Percentiles rank a stretch among this genome's conserved stretches.
Conservation (phyloP, 345 rosid genomes). For the Chamaenerion angustifolium region DNA sequence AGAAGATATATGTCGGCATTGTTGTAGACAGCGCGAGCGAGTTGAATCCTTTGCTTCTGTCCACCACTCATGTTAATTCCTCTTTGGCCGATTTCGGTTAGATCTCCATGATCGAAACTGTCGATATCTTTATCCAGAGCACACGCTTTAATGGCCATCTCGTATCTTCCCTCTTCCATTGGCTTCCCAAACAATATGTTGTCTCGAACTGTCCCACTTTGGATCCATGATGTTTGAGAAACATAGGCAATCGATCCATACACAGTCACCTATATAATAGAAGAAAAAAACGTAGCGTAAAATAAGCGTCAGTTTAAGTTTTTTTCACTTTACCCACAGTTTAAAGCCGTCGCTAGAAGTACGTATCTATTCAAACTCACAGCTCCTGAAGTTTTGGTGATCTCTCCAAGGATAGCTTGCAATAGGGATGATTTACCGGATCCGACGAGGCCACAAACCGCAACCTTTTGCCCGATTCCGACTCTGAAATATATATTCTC, state of each 20-base stretch:
- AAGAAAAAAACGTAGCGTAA: not conserved
- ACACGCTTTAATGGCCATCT: constrained; percentile 38
- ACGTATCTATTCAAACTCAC: constrained; percentile 26
- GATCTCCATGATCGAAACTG: constrained; percentile 58
- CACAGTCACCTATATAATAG: constrained; percentile 31
- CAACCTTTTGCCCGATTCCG: constrained; percentile 41
- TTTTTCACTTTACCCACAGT: not conserved
- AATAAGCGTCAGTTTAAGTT: too few relatives aligned
- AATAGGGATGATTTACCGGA: constrained; percentile 68
- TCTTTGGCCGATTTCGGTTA: constrained; percentile 74
- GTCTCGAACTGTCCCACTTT: constrained; percentile 64
- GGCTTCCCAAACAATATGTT: constrained; percentile 54
- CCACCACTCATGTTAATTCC: constrained; percentile 91
- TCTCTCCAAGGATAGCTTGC: constrained; percentile 55
- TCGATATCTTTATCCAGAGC: constrained; percentile 59
- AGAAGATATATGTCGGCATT: constrained; percentile 70
- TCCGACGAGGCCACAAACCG: constrained; percentile 73
- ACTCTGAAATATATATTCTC: constrained; percentile 27
- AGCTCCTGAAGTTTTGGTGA: constrained; percentile 48
- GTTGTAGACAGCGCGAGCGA: constrained; percentile 63
- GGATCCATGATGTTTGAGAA: constrained; percentile 75
- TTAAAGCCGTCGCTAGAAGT: not conserved
- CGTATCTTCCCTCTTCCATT: constrained; percentile 44
- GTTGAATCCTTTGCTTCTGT: constrained; percentile 76
- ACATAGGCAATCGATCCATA: constrained; percentile 57